phyloP scores from a whole-genome alignment of 164 flowering plant species.

The Sedum album region DNA sequence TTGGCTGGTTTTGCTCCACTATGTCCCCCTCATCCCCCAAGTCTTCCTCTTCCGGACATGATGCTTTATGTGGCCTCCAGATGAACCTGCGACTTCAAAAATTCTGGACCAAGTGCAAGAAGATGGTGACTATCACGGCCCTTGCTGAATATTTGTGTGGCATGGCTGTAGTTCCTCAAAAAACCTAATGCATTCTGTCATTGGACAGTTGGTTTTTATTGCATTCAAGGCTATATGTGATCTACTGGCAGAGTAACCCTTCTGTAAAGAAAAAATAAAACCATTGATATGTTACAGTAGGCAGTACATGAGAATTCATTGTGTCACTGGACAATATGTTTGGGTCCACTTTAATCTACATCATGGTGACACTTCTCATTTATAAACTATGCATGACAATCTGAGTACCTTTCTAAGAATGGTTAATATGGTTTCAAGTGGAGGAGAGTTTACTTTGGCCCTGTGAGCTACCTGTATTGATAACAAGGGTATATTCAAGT shows the following conservation, averaged over 20 bases:
- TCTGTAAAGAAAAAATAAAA: slow-evolving; percentile 30
- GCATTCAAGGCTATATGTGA: slow-evolving; percentile 74
- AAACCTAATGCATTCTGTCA: slow-evolving; percentile 46
- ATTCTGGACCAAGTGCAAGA: too few species aligned
- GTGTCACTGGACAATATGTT: neutral
- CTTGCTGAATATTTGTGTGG: neutral
- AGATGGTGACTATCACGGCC: too few species aligned
- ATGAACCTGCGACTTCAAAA: too few species aligned
- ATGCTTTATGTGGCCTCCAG: too few species aligned
- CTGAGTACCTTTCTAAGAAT: slow-evolving; percentile 43
- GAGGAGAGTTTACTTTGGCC: slow-evolving; percentile 70
- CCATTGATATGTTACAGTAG: neutral
- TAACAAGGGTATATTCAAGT: neutral
- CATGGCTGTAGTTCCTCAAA: slow-evolving; percentile 32
- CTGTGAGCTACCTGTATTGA: slow-evolving; percentile 61
- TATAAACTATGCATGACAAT: neutral
- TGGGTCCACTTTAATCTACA: neutral
- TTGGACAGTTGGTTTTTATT: slow-evolving; percentile 74
- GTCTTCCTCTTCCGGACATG: too few species aligned
- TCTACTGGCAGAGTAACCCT: slow-evolving; percentile 70
- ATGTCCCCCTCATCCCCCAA: too few species aligned
- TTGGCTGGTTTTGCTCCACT: too few species aligned
- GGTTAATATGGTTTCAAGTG: slow-evolving; percentile 40
- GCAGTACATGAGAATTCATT: neutral
- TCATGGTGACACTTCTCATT: neutral